These are phyloP conservation scores for Fusarium clavum DNA, from an alignment of 2,329 filamentous ascomycete genomes.

Conservation along the genomic window DNA sequence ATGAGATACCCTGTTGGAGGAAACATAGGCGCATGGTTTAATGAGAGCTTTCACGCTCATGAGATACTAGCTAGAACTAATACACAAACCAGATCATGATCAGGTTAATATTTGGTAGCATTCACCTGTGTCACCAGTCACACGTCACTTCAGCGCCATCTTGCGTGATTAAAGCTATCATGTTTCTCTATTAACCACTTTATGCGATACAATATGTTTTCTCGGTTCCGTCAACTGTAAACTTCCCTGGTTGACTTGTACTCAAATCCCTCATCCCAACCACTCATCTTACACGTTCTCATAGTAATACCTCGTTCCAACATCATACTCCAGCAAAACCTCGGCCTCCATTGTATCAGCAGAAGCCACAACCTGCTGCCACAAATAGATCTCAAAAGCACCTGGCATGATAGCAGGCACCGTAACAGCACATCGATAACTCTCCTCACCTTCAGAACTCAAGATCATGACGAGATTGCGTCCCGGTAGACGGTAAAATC, in stretches of 20 bases:
- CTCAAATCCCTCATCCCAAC: too few relatives aligned
- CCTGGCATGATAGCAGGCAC: slow-evolving; percentile 50
- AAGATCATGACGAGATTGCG: slow-evolving; percentile 52
- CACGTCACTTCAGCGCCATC: background rate
- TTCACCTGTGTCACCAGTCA: background rate
- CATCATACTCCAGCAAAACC: slow-evolving; percentile 58
- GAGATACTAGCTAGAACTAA: slow-evolving; percentile 16
- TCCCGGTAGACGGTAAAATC: slow-evolving; percentile 26
- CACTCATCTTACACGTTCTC: slow-evolving; percentile 37
- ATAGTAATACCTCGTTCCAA: slow-evolving; percentile 58
- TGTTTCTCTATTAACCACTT: background rate
- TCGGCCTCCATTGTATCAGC: slow-evolving; percentile 54
- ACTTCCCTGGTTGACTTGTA: background rate
- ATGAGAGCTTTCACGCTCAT: slow-evolving; percentile 16
- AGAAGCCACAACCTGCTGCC: slow-evolving; percentile 52
- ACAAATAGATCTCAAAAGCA: slow-evolving; percentile 55
- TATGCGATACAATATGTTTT: background rate
- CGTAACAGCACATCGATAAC: slow-evolving; percentile 55
- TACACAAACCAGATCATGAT: background rate
- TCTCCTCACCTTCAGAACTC: slow-evolving; percentile 40
- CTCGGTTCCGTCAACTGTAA: background rate
- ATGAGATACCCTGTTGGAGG: slow-evolving; percentile 37
- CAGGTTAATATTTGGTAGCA: background rate
- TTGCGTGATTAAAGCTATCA: background rate
- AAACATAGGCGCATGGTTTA: slow-evolving; percentile 6